Conservation (phyloP, 1,284 basidiomycete genomes). For the Ustilago curta region DNA sequence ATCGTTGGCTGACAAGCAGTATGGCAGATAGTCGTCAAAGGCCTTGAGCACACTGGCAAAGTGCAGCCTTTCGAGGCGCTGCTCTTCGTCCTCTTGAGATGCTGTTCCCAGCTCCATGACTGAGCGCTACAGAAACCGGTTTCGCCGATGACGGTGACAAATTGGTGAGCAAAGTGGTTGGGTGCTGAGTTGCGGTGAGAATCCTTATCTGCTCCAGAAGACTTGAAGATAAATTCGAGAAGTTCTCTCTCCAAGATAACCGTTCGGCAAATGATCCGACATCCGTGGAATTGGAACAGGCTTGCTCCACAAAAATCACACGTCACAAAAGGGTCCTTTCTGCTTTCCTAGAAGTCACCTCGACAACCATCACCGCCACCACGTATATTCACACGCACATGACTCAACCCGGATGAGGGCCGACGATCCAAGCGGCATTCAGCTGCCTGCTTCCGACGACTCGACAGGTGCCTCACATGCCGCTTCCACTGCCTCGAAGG, state of each 20-base stretch:
- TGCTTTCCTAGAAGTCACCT: background rate
- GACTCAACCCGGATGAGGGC: slow-evolving; percentile 21
- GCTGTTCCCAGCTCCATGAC: slow-evolving; percentile 1
- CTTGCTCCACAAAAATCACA: slow-evolving; percentile 26
- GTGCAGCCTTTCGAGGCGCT: slow-evolving; percentile 57
- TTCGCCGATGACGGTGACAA: background rate
- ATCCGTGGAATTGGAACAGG: slow-evolving; percentile 10
- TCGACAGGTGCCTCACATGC: background rate
- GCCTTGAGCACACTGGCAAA: slow-evolving; percentile 62
- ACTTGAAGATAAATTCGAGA: background rate
- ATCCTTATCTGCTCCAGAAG: slow-evolving; percentile 4
- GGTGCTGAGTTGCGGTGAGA: no score
- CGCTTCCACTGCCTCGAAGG: background rate
- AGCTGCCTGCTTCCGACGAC: slow-evolving; percentile 4
- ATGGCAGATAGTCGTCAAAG: slow-evolving; percentile 65
- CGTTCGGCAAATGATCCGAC: slow-evolving; percentile 14
- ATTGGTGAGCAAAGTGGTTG: background rate
- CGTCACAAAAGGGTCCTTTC: slow-evolving; percentile 11
- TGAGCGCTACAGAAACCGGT: background rate
- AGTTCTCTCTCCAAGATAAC: slow-evolving; percentile 15
- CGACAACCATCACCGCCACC: background rate
- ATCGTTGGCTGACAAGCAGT: slow-evolving; percentile 62
- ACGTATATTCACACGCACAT: slow-evolving; percentile 13
- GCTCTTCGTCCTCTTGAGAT: slow-evolving; percentile 28
- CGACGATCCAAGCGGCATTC: slow-evolving; percentile 10